Conservation (phyloP, 2,329 filamentous ascomycete species). For the Neopestalotiopsis sp. region DNA sequence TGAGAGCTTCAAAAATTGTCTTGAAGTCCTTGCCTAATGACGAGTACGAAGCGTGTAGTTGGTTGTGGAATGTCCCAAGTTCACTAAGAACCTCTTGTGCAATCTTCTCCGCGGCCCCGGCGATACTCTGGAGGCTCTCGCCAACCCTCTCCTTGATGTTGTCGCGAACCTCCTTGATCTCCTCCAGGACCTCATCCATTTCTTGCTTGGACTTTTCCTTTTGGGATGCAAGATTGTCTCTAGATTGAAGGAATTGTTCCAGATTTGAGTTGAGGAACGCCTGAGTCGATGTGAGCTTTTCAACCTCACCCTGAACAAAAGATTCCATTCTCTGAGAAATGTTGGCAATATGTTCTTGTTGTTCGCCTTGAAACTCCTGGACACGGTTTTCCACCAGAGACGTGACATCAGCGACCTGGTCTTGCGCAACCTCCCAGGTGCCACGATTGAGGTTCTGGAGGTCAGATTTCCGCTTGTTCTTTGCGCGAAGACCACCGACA, state of each 20-base stretch:
- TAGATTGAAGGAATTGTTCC: constrained; percentile 69
- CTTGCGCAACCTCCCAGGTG: constrained; percentile 78
- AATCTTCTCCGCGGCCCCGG: constrained; percentile 84
- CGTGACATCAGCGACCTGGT: constrained; percentile 78
- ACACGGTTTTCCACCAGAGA: constrained; percentile 77
- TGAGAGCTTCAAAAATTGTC: constrained; percentile 79
- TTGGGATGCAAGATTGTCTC: constrained; percentile 70
- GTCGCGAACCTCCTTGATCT: constrained; percentile 88
- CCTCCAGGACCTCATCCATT: constrained; percentile 89
- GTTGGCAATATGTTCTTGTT: constrained; percentile 70
- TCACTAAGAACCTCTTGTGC: constrained; percentile 88
- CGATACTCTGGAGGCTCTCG: constrained; percentile 82
- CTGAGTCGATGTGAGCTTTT: constrained; percentile 73
- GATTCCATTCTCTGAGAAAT: constrained; percentile 74
- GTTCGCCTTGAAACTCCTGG: constrained; percentile 72
- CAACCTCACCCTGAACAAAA: constrained; percentile 78
- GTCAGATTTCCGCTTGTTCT: constrained; percentile 84
- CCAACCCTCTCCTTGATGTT: constrained; percentile 87
- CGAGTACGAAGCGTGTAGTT: constrained; percentile 85
- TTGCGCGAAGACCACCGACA: constrained; percentile 81
- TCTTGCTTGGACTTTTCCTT: constrained; percentile 76
- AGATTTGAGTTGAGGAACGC: constrained; percentile 73
- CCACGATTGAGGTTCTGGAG: constrained; percentile 80
- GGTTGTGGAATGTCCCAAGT: constrained; percentile 80
- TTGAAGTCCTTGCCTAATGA: constrained; percentile 87